phyloP scores from a whole-genome alignment of 768 basidiomycete genomes.

The Peribolospora baueri region DNA sequence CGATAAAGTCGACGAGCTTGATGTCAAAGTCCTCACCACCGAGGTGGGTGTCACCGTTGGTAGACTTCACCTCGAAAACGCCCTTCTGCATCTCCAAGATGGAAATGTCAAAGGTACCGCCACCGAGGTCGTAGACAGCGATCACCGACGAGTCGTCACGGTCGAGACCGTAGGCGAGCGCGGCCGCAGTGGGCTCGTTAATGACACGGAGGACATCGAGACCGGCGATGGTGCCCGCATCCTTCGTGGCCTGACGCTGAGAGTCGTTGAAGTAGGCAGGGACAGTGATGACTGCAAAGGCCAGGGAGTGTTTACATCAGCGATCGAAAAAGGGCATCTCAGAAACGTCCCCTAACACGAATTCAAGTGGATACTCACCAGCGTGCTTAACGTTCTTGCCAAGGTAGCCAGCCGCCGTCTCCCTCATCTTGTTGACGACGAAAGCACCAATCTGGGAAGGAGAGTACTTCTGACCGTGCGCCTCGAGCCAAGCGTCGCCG shows the following conservation, averaged over 20 bases:
- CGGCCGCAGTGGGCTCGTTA: conserved; percentile 96
- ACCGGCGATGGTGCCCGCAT: conserved; percentile 91
- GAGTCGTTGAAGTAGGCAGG: conserved; percentile 99
- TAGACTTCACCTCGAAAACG: conserved; percentile 98
- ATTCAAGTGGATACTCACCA: background rate
- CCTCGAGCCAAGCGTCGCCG: conserved; percentile 43
- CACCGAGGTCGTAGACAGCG: conserved; percentile 94
- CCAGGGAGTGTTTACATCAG: background rate
- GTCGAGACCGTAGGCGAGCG: conserved; percentile 92
- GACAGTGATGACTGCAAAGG: conserved; percentile 52
- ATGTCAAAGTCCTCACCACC: conserved; percentile 96
- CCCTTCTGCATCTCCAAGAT: conserved; percentile 99
- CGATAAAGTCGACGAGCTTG: conserved; percentile 55
- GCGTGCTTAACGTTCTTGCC: conserved; percentile 86
- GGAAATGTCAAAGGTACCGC: conserved; percentile 98
- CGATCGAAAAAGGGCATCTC: background rate
- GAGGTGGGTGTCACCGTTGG: conserved; percentile 95
- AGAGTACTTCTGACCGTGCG: conserved; percentile 52
- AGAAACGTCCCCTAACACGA: background rate
- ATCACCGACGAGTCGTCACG: conserved; percentile 52
- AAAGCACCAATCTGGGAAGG: conserved; percentile 25
- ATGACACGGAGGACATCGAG: conserved; percentile 94
- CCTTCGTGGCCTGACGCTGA: conserved; percentile 94
- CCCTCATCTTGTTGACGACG: conserved; percentile 58
- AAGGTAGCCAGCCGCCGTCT: conserved; percentile 77